Conservation (phyloP, 371 early-diverging fungal species). For the Choanephora cucurbitarum region DNA sequence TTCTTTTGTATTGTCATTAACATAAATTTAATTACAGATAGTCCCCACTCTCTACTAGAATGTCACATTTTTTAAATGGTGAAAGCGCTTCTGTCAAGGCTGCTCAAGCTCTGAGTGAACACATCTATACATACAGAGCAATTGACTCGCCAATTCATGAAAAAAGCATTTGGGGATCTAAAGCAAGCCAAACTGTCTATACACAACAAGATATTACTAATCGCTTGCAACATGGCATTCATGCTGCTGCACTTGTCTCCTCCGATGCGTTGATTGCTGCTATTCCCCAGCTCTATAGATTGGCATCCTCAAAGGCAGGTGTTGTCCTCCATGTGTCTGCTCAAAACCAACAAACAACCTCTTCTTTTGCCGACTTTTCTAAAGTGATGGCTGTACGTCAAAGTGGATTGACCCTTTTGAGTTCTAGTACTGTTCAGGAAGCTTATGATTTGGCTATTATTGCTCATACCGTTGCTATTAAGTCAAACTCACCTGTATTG, state of each 20-base stretch:
- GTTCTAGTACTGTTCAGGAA: constrained; percentile 71
- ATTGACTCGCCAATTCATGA: neutral
- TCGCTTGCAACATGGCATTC: constrained; percentile 18
- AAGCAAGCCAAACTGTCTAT: constrained; percentile 20
- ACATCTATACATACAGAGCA: constrained; percentile 62
- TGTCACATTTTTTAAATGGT: constrained; percentile 42
- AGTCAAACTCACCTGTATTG: constrained; percentile 61
- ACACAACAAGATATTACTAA: constrained; percentile 22
- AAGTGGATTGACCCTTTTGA: constrained; percentile 72
- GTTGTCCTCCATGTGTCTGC: constrained; percentile 62
- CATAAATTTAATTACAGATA: neutral
- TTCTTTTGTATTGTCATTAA: neutral
- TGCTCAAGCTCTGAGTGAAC: constrained; percentile 70
- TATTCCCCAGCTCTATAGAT: constrained; percentile 69
- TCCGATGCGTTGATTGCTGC: constrained; percentile 58
- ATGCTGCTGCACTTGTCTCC: constrained; percentile 52
- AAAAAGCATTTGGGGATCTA: constrained; percentile 23
- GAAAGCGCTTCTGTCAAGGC: constrained; percentile 68
- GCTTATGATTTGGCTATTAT: constrained; percentile 71
- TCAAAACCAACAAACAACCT: constrained; percentile 24
- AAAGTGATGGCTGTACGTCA: constrained; percentile 78
- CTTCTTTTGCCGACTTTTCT: constrained; percentile 52
- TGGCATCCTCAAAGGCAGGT: constrained; percentile 50
- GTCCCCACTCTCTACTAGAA: constrained; percentile 5
- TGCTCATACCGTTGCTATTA: constrained; percentile 64